Conservation (phyloP, 2,329 filamentous ascomycete genomes). For the Colletotrichum caudatum region DNA sequence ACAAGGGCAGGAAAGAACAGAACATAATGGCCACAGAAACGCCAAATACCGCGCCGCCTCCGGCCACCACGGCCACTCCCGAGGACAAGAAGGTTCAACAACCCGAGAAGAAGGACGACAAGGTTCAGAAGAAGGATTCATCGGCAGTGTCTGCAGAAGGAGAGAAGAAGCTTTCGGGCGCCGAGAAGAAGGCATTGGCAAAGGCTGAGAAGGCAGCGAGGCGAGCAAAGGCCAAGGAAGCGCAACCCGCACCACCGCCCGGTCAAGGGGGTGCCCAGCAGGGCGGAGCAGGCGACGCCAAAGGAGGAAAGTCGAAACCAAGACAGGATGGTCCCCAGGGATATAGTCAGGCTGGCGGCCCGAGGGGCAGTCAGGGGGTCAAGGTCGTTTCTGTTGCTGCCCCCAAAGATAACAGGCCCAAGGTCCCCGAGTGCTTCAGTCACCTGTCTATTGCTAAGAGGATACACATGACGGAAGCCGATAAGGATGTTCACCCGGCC, state of each 20-base stretch:
- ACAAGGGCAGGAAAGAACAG: slow-evolving; percentile 1
- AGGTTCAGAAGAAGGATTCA: slow-evolving; percentile 21
- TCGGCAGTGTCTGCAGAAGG: slow-evolving; percentile 41
- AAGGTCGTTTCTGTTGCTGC: slow-evolving; percentile 53
- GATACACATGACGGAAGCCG: slow-evolving; percentile 67
- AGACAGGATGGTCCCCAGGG: slow-evolving; percentile 58
- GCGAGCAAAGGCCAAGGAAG: slow-evolving; percentile 77
- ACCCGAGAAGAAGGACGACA: slow-evolving; percentile 32
- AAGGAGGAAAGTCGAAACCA: slow-evolving; percentile 60
- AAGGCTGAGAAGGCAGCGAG: slow-evolving; percentile 93
- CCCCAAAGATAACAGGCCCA: slow-evolving; percentile 67
- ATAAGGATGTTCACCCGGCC: slow-evolving; percentile 86
- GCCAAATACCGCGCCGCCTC: slow-evolving; percentile 28
- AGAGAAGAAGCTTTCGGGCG: slow-evolving; percentile 74
- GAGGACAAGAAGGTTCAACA: slow-evolving; percentile 33
- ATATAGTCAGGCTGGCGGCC: slow-evolving; percentile 42
- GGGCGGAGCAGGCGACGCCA: slow-evolving; percentile 55
- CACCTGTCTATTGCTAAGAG: slow-evolving; percentile 79
- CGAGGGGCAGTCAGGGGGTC: slow-evolving; percentile 52
- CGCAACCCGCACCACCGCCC: slow-evolving; percentile 57
- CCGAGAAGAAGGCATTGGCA: slow-evolving; percentile 87
- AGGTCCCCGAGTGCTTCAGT: slow-evolving; percentile 80
- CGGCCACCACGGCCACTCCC: slow-evolving; percentile 4
- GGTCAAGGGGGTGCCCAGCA: slow-evolving; percentile 53
- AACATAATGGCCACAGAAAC: slow-evolving; percentile 38